These are phyloP conservation scores for Parmelia sp. DNA, from an alignment of 495 filamentous ascomycete genomes.

Conservation along the genomic window DNA sequence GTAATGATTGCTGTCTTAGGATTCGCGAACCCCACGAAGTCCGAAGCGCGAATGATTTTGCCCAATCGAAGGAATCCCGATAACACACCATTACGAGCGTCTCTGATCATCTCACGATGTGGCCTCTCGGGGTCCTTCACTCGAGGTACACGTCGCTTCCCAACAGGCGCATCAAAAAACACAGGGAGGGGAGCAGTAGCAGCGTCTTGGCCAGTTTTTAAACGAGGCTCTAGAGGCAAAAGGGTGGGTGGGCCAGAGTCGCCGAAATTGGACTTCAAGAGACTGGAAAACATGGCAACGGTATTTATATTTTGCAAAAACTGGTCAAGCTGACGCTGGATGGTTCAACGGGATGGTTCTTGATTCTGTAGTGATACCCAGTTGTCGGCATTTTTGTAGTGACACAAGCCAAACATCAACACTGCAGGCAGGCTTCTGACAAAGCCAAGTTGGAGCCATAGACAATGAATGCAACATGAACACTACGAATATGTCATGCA, in stretches of 20 bases:
- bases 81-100: constrained; percentile 10
- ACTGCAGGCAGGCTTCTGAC: not conserved
- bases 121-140: not conserved
- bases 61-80: not conserved
- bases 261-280: constrained; percentile 4
- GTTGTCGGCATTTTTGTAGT: not conserved
- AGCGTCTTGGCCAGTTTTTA: constrained; percentile 3
- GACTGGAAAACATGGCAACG: not conserved
- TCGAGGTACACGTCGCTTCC: constrained; percentile 6
- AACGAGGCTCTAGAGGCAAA: not conserved
- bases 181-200: not conserved
- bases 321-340: not conserved
- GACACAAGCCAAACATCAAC: not conserved
- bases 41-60: constrained; percentile 6
- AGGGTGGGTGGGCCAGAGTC: not conserved
- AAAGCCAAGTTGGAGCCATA: not conserved
- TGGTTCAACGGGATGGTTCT: not conserved
- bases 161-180: not conserved
- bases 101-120: constrained; percentile 8
- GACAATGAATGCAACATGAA: not conserved
- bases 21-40: constrained; percentile 6
- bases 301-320: not conserved
- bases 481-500: not conserved
- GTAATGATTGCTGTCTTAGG: constrained; percentile 9
- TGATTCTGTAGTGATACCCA: not conserved